Conservation (phyloP, 169 alveolate genomes). For the Plasmodium gallinaceum region DNA sequence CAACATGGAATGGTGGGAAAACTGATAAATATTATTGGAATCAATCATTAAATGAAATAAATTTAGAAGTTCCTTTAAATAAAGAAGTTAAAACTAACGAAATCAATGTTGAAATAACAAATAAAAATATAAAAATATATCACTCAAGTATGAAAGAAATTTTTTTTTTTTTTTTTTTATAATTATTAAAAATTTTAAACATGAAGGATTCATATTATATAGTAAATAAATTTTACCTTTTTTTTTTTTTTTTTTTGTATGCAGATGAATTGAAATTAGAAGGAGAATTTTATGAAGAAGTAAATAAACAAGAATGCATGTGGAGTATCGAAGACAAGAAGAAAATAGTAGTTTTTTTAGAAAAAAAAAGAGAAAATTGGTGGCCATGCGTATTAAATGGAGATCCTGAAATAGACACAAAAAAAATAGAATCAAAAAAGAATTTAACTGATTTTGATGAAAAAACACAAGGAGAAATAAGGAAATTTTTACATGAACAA, state of each 20-base stretch:
- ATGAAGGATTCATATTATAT: background rate
- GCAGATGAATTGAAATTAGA: constrained; percentile 55
- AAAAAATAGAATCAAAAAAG: constrained; percentile 86
- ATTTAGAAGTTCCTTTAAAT: constrained; percentile 79
- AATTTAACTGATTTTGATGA: constrained; percentile 82
- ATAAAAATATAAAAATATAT: constrained; percentile 41
- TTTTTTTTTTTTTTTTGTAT: background rate
- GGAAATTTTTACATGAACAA: constrained; percentile 82
- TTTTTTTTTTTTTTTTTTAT: background rate
- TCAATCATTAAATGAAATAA: constrained; percentile 83
- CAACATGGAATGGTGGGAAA: constrained; percentile 85
- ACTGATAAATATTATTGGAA: constrained; percentile 84
- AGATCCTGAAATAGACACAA: constrained; percentile 84
- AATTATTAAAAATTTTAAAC: background rate
- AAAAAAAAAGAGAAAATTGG: constrained; percentile 85
- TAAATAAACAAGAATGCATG: constrained; percentile 80
- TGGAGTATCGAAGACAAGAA: constrained; percentile 86
- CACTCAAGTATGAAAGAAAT: constrained; percentile 24
- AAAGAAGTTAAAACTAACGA: constrained; percentile 60
- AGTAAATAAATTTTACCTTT: background rate
- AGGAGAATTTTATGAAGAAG: constrained; percentile 66
- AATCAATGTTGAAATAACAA: constrained; percentile 55
- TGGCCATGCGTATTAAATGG: constrained; percentile 87
- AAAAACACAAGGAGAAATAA: constrained; percentile 82
- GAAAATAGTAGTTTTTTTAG: constrained; percentile 79